These are phyloP conservation scores for Leccinum imitatum DNA, from an alignment of 768 basidiomycete species.

Conservation along the genomic window DNA sequence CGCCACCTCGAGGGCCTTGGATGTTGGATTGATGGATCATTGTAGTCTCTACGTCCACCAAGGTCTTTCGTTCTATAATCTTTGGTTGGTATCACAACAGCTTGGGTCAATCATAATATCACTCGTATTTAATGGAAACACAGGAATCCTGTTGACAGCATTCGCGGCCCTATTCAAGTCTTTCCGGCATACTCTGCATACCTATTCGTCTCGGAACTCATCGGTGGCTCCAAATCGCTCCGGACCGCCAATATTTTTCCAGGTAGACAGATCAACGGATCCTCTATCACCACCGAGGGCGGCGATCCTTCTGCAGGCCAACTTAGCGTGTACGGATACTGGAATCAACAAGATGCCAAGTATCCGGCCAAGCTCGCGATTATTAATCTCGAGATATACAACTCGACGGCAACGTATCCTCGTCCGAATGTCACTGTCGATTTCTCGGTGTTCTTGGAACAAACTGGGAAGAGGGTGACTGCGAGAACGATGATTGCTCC, in stretches of 20 bases:
- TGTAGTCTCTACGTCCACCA: slow-evolving; percentile 52
- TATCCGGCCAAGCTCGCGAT: slow-evolving; percentile 48
- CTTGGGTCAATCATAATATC: not conserved
- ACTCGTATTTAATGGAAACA: not conserved
- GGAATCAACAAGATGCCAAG: slow-evolving; percentile 35
- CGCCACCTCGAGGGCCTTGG: not conserved
- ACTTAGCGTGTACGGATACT: slow-evolving; percentile 51
- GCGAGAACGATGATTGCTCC: slow-evolving; percentile 46
- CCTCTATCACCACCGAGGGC: slow-evolving; percentile 49
- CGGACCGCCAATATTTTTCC: slow-evolving; percentile 51
- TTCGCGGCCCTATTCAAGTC: slow-evolving; percentile 48
- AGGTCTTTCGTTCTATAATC: slow-evolving; percentile 45
- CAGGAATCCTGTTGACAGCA: slow-evolving; percentile 50
- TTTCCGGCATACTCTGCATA: slow-evolving; percentile 56
- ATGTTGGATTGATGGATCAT: not conserved
- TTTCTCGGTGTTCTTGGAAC: slow-evolving; percentile 41
- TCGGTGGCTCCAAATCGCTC: slow-evolving; percentile 43
- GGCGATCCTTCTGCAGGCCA: slow-evolving; percentile 50
- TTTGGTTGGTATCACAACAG: slow-evolving; percentile 38
- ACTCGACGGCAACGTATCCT: slow-evolving; percentile 41
- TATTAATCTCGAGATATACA: slow-evolving; percentile 52
- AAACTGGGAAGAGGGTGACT: slow-evolving; percentile 29
- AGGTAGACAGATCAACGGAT: slow-evolving; percentile 50
- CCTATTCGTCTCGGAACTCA: slow-evolving; percentile 48
- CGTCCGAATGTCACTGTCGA: slow-evolving; percentile 47